Evolutionary conservation across 305 asterid species (phyloP), one percentile per base, ranked within the genome.

Genomic region (Fraxinus baroniana): DNA sequence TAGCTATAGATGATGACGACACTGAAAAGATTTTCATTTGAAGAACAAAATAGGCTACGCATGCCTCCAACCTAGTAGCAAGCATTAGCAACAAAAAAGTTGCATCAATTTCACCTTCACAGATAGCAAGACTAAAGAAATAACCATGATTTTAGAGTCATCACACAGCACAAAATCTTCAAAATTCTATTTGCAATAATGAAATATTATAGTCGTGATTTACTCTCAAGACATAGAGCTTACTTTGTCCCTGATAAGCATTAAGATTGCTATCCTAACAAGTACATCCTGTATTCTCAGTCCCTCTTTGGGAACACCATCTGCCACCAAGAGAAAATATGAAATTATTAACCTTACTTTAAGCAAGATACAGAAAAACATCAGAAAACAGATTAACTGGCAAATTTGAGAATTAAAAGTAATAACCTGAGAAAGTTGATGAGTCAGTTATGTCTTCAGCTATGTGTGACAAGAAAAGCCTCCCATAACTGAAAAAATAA

Each of bases 231-330:
- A 77, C 44, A 75, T 18, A 78, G 76, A 80, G 82, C 95, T 89
- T 91, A 93, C 99, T 89, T 93, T 95, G 80, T 94, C 97, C 87
- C 94, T 86, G 81, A 94, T 49, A 76, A 94, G 97, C 85, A 90
- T 84, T 83, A 95, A 89, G 73, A 90, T 90, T 70, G 93, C 97
- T 80, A 94, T 90, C 90, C 98, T 92, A 82, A 93, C 97, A 83
- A 95, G 99, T 32, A 95, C 97, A 87, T 95, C 99, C 78, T 89
- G 90, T 87, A 93, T 91, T 87, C 98, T 87, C 26, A 95, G 90
- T 85, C 99, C 99, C 89, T 94, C 99, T 90, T 95, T 95, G 57
- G 99, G 99, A 80, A 95, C 99, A 86, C 97, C 97, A 89, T 94
- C 99, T 95, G 93, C 91, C 88, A 82, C 78, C 82, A 82, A 86